Evolutionary conservation across 805 yeast genomes (phyloP).

Genomic region (Metschnikowia matae): DNA sequence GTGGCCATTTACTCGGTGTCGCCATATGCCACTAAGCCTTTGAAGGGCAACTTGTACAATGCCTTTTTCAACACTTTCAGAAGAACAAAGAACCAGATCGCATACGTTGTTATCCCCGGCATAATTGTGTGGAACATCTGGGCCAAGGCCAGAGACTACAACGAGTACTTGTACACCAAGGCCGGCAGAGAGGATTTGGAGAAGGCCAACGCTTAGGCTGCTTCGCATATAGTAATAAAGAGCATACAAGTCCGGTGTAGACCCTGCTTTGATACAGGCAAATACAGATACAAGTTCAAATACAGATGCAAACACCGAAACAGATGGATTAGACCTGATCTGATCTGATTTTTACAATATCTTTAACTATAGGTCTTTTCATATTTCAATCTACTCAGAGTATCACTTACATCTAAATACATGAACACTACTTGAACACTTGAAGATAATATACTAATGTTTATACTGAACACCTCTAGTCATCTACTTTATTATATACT

Average conservation of each 20-base stretch:
- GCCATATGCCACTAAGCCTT: conserved; percentile 89
- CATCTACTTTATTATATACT: too few species aligned
- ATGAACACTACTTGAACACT: too few species aligned
- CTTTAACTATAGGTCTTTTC: too few species aligned
- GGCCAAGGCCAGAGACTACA: conserved; percentile 84
- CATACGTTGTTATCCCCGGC: conserved; percentile 76
- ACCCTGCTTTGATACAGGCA: not conserved
- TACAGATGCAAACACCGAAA: not conserved
- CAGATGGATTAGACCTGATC: too few species aligned
- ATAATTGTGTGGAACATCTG: conserved; percentile 80
- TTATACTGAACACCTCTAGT: too few species aligned
- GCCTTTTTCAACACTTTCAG: conserved; percentile 92
- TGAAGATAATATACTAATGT: too few species aligned
- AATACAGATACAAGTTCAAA: not conserved
- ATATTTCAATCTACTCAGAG: too few species aligned
- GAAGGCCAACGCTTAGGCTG: conserved; percentile 45
- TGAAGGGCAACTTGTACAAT: conserved; percentile 79
- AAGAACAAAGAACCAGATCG: conserved; percentile 82
- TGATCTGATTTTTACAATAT: too few species aligned
- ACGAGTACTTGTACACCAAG: conserved; percentile 92
- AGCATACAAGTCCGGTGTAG: conserved; percentile 1
- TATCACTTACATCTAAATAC: too few species aligned
- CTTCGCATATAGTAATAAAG: conserved; percentile 5
- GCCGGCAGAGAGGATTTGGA: conserved; percentile 95
- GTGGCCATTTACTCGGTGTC: conserved; percentile 86